Conservation (phyloP, 305 asterid genomes). For the Fraxinus ornus region DNA sequence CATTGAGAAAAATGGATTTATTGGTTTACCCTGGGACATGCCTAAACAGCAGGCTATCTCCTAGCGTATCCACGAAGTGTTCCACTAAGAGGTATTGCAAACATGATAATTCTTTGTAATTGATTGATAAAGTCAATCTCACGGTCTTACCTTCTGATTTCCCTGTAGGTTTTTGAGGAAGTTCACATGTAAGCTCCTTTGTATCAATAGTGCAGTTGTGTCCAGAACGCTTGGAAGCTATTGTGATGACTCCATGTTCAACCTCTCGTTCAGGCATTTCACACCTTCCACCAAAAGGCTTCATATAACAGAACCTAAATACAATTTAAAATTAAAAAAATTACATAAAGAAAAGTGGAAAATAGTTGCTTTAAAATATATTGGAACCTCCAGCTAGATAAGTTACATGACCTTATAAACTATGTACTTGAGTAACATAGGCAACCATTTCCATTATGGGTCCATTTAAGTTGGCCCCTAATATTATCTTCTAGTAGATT, state of each 20-base stretch:
- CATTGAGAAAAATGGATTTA: background rate
- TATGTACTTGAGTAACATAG: background rate
- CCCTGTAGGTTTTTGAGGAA: background rate
- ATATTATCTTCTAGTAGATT: background rate
- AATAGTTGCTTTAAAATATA: conserved; percentile 1
- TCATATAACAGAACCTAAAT: conserved; percentile 72
- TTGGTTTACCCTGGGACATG: background rate
- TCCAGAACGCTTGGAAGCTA: conserved; percentile 39
- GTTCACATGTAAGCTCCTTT: background rate
- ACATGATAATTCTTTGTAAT: background rate
- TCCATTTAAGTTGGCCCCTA: background rate
- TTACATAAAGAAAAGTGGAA: background rate
- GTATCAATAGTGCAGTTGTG: conserved; percentile 1
- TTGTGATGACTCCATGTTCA: conserved; percentile 45
- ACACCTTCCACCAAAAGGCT: conserved; percentile 59
- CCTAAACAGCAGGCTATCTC: background rate
- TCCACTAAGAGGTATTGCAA: background rate
- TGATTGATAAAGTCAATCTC: background rate
- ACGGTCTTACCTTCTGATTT: conserved; percentile 2
- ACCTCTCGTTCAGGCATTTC: conserved; percentile 56
- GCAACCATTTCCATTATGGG: background rate
- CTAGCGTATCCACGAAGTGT: background rate
- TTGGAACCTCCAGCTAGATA: background rate
- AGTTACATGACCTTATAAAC: background rate
- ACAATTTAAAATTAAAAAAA: conserved; percentile 9